Conservation (phyloP, 768 basidiomycete species). For the Tephrocybe sp. region DNA sequence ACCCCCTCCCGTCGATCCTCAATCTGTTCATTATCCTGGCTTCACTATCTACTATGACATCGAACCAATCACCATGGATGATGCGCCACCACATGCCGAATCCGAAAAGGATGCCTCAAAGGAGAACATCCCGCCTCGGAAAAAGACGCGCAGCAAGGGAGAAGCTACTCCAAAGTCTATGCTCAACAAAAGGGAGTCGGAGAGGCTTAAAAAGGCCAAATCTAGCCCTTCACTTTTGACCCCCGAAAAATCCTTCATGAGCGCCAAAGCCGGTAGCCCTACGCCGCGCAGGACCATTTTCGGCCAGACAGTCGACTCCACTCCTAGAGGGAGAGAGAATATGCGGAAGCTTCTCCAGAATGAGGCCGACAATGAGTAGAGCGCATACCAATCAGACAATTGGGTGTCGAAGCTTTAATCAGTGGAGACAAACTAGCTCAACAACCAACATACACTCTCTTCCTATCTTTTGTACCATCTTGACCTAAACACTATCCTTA, state of each 20-base stretch:
- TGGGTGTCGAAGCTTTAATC: background rate
- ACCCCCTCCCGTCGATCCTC: conserved; percentile 42
- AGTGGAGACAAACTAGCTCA: background rate
- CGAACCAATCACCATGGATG: conserved; percentile 16
- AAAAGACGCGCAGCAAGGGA: conserved; percentile 39
- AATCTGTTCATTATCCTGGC: conserved; percentile 67
- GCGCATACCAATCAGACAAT: background rate
- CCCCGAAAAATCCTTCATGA: conserved; percentile 17
- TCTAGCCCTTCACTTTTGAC: conserved; percentile 20
- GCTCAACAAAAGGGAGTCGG: conserved; percentile 17
- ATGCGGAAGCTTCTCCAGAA: conserved; percentile 29
- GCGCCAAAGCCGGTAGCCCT: conserved; percentile 16
- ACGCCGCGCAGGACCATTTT: conserved; percentile 24
- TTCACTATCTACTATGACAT: conserved; percentile 57
- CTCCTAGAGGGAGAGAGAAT: conserved; percentile 23
- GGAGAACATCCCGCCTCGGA: conserved; percentile 55
- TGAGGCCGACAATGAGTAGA: conserved; percentile 28
- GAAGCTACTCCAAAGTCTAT: conserved; percentile 23
- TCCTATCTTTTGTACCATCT: conserved; percentile 1
- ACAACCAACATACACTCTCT: background rate
- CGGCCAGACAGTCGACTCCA: conserved; percentile 12
- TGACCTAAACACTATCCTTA: background rate
- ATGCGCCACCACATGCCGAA: conserved; percentile 9
- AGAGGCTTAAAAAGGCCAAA: conserved; percentile 20
- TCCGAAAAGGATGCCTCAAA: conserved; percentile 42